phyloP scores from a whole-genome alignment of 805 yeast species.

The Maudiozyma barnettii region DNA sequence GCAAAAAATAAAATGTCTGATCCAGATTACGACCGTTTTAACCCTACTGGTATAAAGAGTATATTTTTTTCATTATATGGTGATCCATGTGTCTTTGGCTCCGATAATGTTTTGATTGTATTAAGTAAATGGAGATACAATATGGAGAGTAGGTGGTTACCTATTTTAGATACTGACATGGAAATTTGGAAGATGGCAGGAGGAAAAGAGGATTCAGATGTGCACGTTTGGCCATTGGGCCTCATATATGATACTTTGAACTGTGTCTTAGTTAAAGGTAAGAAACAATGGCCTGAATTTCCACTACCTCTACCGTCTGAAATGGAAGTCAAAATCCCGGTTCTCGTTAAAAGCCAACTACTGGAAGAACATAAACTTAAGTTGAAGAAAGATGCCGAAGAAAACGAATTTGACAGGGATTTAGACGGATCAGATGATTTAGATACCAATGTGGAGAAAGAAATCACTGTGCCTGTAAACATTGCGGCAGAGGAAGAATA shows the following conservation, averaged over 20 bases:
- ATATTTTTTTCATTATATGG: slow-evolving; percentile 82
- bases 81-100: slow-evolving; percentile 84
- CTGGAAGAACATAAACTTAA: slow-evolving; percentile 23
- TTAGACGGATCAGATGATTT: slow-evolving; percentile 17
- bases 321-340: slow-evolving; percentile 60
- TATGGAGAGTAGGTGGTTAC: slow-evolving; percentile 78
- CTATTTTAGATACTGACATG: slow-evolving; percentile 49
- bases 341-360: slow-evolving; percentile 30
- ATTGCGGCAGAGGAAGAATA: slow-evolving; percentile 52
- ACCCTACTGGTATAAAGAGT: slow-evolving; percentile 39
- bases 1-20: slow-evolving; percentile 27
- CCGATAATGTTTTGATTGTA: slow-evolving; percentile 60
- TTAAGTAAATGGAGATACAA: slow-evolving; percentile 72
- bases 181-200: slow-evolving; percentile 43
- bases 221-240: slow-evolving; percentile 85
- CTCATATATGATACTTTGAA: slow-evolving; percentile 57
- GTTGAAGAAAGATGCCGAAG: slow-evolving; percentile 22
- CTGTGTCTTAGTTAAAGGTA: slow-evolving; percentile 68
- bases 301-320: slow-evolving; percentile 84
- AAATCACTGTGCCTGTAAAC: slow-evolving; percentile 20
- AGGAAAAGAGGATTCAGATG: slow-evolving; percentile 38
- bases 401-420: slow-evolving; percentile 7
- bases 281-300: slow-evolving; percentile 57
- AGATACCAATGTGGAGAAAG: slow-evolving; percentile 15
- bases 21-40: slow-evolving; percentile 19